Percentiles rank a stretch among this genome's conserved stretches.
Evolutionary conservation across 441 rosid genomes (phyloP).

Genomic region (Macaranga tanarius): DNA sequence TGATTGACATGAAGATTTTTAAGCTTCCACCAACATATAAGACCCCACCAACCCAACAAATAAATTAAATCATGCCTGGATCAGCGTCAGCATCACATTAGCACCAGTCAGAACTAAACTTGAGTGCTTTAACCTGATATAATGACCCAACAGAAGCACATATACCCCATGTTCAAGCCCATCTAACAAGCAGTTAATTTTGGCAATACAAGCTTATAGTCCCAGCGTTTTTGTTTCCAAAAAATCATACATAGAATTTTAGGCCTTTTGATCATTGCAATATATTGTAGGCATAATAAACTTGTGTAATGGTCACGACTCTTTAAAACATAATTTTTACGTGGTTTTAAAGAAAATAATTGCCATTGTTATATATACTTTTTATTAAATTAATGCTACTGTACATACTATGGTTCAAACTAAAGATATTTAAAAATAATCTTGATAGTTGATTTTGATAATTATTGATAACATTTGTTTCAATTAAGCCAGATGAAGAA

Average conservation of each 20-base stretch:
- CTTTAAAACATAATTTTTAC: too few species aligned
- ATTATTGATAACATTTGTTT: too few species aligned
- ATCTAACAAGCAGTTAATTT: background rate
- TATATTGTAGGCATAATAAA: too few species aligned
- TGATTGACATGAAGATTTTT: slow-evolving; percentile 20
- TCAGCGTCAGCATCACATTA: background rate
- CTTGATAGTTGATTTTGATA: too few species aligned
- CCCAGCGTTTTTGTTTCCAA: background rate
- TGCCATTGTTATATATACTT: too few species aligned
- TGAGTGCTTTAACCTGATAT: background rate
- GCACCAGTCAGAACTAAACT: background rate
- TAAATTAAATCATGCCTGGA: slow-evolving; percentile 10
- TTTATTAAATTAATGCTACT: too few species aligned
- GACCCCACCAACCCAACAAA: slow-evolving; percentile 4
- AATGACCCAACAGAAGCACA: background rate
- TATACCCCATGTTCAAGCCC: background rate
- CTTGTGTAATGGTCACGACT: too few species aligned
- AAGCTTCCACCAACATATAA: slow-evolving; percentile 19
- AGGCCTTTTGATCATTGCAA: background rate
- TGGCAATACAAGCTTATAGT: background rate
- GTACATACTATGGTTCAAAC: too few species aligned
- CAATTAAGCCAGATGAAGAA: too few species aligned
- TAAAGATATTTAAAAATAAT: too few species aligned
- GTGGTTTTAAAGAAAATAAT: too few species aligned
- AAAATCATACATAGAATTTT: background rate